Conservation (phyloP, 2,329 filamentous ascomycete species). For the Alternaria burnsii region DNA sequence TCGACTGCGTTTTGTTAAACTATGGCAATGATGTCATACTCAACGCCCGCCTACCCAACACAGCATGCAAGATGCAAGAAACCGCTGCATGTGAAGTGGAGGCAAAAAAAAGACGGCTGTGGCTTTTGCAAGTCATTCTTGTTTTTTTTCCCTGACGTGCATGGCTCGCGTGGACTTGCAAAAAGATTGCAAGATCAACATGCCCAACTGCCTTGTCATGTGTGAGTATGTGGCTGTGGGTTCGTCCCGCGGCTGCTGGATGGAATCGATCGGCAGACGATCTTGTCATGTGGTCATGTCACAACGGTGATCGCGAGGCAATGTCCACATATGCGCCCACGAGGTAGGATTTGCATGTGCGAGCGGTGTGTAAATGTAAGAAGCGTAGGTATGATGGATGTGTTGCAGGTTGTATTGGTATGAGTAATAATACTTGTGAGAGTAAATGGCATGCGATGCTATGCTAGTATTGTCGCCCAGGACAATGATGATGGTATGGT, state of each 20-base stretch:
- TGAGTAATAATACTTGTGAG: neutral
- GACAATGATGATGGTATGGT: constrained; percentile 4
- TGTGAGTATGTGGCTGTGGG: neutral
- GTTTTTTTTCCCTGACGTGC: neutral
- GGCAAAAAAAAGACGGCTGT: neutral
- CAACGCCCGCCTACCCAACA: too few relatives aligned
- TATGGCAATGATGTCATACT: too few relatives aligned
- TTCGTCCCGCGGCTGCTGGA: neutral
- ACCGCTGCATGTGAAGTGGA: neutral
- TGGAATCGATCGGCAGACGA: neutral
- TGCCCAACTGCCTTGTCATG: neutral
- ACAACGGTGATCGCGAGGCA: neutral
- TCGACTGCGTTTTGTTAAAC: too few relatives aligned
- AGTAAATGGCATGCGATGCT: constrained; percentile 4
- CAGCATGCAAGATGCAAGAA: neutral
- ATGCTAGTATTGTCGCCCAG: constrained; percentile 4
- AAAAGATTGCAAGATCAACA: neutral
- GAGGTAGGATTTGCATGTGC: neutral
- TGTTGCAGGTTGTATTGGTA: too few relatives aligned
- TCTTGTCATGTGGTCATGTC: constrained; percentile 1
- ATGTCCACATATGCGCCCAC: neutral
- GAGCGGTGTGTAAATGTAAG: neutral
- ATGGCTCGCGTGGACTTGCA: too few relatives aligned
- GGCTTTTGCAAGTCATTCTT: neutral
- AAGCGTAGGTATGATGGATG: neutral